Conservation (phyloP, 1,284 basidiomycete genomes). For the Jaminaea rosea region DNA sequence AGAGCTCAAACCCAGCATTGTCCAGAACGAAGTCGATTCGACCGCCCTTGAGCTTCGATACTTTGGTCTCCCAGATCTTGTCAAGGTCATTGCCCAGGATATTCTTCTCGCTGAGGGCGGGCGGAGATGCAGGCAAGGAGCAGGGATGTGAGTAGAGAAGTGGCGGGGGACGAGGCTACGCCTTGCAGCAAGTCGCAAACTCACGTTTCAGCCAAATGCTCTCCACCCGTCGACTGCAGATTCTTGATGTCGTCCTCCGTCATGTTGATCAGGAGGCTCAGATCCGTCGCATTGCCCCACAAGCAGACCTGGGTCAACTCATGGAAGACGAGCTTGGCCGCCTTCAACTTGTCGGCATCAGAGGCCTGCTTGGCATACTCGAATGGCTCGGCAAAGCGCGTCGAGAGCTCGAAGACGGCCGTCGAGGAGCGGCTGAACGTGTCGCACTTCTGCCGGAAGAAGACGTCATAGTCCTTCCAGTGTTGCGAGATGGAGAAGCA, state of each 20-base stretch:
- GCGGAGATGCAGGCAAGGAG: no score
- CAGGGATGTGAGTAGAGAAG: no score
- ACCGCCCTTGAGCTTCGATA: conserved; percentile 55
- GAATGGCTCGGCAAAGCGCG: conserved; percentile 80
- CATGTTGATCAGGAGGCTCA: conserved; percentile 95
- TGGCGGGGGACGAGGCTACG: no score
- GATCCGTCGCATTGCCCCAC: conserved; percentile 58
- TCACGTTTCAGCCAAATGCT: conserved; percentile 84
- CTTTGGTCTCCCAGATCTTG: conserved; percentile 72
- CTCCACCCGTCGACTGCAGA: conserved; percentile 92
- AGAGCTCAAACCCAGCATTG: conserved; percentile 86
- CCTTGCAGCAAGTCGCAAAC: no score
- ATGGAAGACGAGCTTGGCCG: conserved; percentile 81
- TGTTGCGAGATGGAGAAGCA: conserved; percentile 87
- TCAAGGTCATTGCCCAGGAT: conserved; percentile 76
- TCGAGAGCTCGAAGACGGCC: conserved; percentile 90
- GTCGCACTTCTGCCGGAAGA: conserved; percentile 63
- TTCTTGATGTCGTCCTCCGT: conserved; percentile 96
- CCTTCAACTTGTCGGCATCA: conserved; percentile 59
- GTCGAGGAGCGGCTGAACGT: conserved; percentile 86
- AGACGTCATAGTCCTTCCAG: conserved; percentile 62
- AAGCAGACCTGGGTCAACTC: conserved; percentile 68
- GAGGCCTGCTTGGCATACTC: conserved; percentile 55
- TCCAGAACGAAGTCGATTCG: conserved; percentile 54
- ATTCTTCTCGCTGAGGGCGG: no score